Percentiles rank a stretch among this genome's conserved stretches.
Conservation (phyloP, 2,329 filamentous ascomycete genomes). For the Rhynchosporium graminicola region DNA sequence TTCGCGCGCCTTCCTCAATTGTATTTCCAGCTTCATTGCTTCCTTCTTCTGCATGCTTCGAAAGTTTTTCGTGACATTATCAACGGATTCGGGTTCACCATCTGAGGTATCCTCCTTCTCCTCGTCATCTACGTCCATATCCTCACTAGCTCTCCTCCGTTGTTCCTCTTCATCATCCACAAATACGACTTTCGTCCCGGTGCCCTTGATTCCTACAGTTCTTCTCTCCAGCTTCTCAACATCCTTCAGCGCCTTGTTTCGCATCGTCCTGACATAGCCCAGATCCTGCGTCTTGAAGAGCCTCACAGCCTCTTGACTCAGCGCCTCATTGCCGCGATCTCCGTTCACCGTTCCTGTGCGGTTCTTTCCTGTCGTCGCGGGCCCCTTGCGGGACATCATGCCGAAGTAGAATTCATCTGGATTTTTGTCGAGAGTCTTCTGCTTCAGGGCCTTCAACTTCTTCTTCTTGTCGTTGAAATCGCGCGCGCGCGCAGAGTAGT, state of each 20-base stretch:
- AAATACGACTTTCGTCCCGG: conserved; percentile 43
- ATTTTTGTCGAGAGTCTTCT: conserved; percentile 66
- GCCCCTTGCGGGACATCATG: conserved; percentile 64
- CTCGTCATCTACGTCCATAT: conserved; percentile 29
- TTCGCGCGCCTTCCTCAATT: conserved; percentile 53
- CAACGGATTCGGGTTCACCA: conserved; percentile 30
- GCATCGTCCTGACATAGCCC: conserved; percentile 63
- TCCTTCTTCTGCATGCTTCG: conserved; percentile 49
- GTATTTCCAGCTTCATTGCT: conserved; percentile 50
- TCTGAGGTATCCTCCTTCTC: conserved; percentile 28
- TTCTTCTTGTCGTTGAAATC: conserved; percentile 68
- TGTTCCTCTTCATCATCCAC: conserved; percentile 38
- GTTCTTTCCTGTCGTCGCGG: conserved; percentile 52
- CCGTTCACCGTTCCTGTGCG: conserved; percentile 59
- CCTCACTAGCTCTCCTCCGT: conserved; percentile 28
- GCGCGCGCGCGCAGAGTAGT: conserved; percentile 64
- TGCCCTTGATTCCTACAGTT: conserved; percentile 44
- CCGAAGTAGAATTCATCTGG: conserved; percentile 74
- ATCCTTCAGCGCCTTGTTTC: conserved; percentile 60
- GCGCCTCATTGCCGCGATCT: conserved; percentile 56
- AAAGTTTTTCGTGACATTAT: conserved; percentile 41
- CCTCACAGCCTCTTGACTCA: conserved; percentile 59
- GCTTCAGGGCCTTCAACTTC: conserved; percentile 58
- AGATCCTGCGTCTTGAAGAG: conserved; percentile 70
- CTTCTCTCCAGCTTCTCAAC: conserved; percentile 56